Evolutionary conservation across 768 basidiomycete species (phyloP).

Genomic region (Podaxis mareebaensis): DNA sequence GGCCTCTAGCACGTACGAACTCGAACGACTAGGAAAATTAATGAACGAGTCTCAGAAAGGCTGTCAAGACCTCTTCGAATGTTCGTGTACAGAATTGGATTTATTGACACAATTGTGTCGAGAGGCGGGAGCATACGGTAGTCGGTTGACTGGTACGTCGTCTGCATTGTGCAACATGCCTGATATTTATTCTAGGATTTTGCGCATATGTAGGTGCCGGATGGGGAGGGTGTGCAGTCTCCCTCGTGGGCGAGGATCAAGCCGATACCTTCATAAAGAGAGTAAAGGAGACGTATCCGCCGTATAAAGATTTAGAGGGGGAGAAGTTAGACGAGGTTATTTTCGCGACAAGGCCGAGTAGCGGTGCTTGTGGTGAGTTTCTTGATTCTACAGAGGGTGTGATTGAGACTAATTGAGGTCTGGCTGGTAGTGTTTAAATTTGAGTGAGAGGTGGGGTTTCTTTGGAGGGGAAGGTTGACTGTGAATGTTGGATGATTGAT

Average conservation of each 20-base stretch:
- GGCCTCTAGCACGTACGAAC: slow-evolving; percentile 19
- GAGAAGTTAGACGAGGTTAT: slow-evolving; percentile 64
- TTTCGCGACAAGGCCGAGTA: slow-evolving; percentile 83
- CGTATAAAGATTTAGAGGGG: slow-evolving; percentile 62
- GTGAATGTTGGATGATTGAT: no score
- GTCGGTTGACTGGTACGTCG: slow-evolving; percentile 73
- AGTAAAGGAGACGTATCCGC: slow-evolving; percentile 58
- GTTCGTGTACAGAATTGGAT: slow-evolving; percentile 80
- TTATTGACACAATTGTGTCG: slow-evolving; percentile 63
- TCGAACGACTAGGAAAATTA: slow-evolving; percentile 59
- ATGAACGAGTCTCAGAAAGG: slow-evolving; percentile 81
- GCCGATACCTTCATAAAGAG: slow-evolving; percentile 65
- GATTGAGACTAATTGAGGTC: background rate
- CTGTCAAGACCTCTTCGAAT: slow-evolving; percentile 71
- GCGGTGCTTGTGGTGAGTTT: slow-evolving; percentile 76
- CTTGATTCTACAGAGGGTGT: slow-evolving; percentile 4
- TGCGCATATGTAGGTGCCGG: slow-evolving; percentile 60
- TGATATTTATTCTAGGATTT: background rate
- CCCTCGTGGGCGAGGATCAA: slow-evolving; percentile 65
- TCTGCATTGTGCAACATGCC: background rate
- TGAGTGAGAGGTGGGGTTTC: background rate
- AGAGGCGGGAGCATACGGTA: slow-evolving; percentile 75
- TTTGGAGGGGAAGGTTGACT: no score
- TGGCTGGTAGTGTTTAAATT: slow-evolving; percentile 28
- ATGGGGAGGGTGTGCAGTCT: slow-evolving; percentile 91